Evolutionary conservation across 2,329 filamentous ascomycete species (phyloP), one percentile per base, ranked within the genome.

Genomic region (Cladobotryum protrusum): DNA sequence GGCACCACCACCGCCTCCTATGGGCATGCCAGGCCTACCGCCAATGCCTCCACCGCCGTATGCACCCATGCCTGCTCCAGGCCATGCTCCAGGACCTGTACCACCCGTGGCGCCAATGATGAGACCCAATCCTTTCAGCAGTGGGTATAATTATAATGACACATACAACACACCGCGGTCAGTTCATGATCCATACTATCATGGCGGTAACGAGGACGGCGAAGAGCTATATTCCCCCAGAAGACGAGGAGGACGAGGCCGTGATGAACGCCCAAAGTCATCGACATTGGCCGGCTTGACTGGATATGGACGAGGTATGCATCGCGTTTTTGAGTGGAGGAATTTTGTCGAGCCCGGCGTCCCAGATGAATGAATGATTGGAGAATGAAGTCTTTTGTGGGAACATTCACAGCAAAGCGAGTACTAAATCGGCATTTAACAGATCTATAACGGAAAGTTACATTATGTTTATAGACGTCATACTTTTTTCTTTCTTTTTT

Each of bases 271-370:
- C 37, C 67, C 69, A 32, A 68, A 59, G 54, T 67, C 67, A 24
- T 76, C 74, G 45, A 65, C 70, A 42, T 61, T 77, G 59, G 76
- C 76, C 20, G 76, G 76, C 4, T 66, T 79, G 36, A 68, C 66
- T 36, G 72, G 72, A 4, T 63, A 65, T 24, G 72, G 69, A 1
- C 65, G 69, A 33, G 75, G 75, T 9, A 68, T 72, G 68, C 67
- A 72, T 54, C 67, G 76, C 6, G 75, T 79, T 15, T 64, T 63
- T 40, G 72, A 76, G 50, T 79, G 76, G 76, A 67, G 67, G 52
- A 68, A 63, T 37, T 75, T 74, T 61, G 72, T 79, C 14, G 67
- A 70, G 53, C 69, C 69, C 6, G 74, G 73, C 4, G 54, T 63
- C 36, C 69, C 71, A 39, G 67, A 70, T 37, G 63, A 57, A 20